Conservation (phyloP, 2,329 filamentous ascomycete species). For the Atkinsonella texensis region DNA sequence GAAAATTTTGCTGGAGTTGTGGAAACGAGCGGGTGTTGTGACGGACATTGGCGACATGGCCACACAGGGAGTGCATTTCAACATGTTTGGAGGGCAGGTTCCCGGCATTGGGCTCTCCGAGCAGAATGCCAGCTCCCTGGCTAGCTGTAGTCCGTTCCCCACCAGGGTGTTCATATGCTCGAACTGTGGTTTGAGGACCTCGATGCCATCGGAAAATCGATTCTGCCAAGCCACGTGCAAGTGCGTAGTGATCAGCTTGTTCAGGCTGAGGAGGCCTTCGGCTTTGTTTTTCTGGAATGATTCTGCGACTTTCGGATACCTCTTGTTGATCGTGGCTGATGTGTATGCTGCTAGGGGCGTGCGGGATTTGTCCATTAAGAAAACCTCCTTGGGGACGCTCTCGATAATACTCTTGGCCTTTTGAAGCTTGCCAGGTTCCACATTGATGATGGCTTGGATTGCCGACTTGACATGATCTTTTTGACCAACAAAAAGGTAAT, state of each 20-base stretch:
- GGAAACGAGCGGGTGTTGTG: conserved; percentile 52
- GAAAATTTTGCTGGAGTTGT: conserved; percentile 61
- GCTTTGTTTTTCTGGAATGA: conserved; percentile 44
- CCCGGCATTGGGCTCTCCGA: conserved; percentile 58
- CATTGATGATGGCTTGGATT: conserved; percentile 44
- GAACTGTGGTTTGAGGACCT: conserved; percentile 68
- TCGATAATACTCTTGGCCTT: conserved; percentile 51
- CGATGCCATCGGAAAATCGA: conserved; percentile 62
- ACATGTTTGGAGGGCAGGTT: conserved; percentile 74
- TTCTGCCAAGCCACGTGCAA: conserved; percentile 79
- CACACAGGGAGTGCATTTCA: conserved; percentile 60
- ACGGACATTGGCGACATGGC: conserved; percentile 53
- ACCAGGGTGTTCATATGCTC: conserved; percentile 64
- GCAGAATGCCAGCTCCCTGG: conserved; percentile 64
- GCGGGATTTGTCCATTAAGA: conserved; percentile 53
- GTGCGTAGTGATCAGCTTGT: conserved; percentile 70
- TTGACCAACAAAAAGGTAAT: conserved; percentile 61
- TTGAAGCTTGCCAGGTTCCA: conserved; percentile 38
- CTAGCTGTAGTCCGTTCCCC: conserved; percentile 58
- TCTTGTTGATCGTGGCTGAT: conserved; percentile 43
- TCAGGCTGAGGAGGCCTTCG: conserved; percentile 53
- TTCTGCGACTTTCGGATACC: conserved; percentile 57
- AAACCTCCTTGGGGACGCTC: conserved; percentile 43
- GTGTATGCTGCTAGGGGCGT: conserved; percentile 70
- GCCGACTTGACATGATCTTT: conserved; percentile 50